These are phyloP conservation scores for Ambrosia hybrid DNA, from an alignment of 140 eudicot genomes.

Conservation along the genomic window DNA sequence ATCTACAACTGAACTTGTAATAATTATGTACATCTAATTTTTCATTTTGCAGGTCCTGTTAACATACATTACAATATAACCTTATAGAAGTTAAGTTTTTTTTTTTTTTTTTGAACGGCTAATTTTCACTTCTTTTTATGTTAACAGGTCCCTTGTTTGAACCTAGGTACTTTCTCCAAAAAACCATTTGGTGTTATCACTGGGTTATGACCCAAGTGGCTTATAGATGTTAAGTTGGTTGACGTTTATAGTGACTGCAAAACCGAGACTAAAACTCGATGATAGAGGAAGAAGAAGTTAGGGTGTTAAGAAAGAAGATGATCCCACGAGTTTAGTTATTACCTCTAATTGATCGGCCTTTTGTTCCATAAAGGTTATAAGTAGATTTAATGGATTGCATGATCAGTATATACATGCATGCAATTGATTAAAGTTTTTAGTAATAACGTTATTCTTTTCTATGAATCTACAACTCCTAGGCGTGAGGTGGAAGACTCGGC, in stretches of 20 bases:
- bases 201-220: too few relatives aligned
- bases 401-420: neutral
- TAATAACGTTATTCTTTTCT: constrained; percentile 8
- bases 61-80: neutral
- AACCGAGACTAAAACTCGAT: constrained; percentile 31
- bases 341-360: constrained; percentile 70
- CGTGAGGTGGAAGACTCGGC: constrained; percentile 22
- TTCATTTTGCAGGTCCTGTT: constrained; percentile 1
- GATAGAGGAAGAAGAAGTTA: constrained; percentile 69
- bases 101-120: too few relatives aligned
- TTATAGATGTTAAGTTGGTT: neutral
- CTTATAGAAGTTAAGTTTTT: too few relatives aligned
- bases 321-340: constrained; percentile 71
- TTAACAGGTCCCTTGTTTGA: too few relatives aligned
- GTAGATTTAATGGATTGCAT: too few relatives aligned
- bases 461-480: constrained; percentile 50
- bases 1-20: constrained; percentile 8
- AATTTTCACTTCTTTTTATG: too few relatives aligned
- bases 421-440: neutral
- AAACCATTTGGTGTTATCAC: too few relatives aligned
- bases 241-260: neutral
- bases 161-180: too few relatives aligned
- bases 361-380: constrained; percentile 58
- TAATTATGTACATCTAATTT: neutral
- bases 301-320: constrained; percentile 61